Base-by-base conservation (phyloP, 495 filamentous ascomycete species). In the Lichenothelia convexa region DNA sequence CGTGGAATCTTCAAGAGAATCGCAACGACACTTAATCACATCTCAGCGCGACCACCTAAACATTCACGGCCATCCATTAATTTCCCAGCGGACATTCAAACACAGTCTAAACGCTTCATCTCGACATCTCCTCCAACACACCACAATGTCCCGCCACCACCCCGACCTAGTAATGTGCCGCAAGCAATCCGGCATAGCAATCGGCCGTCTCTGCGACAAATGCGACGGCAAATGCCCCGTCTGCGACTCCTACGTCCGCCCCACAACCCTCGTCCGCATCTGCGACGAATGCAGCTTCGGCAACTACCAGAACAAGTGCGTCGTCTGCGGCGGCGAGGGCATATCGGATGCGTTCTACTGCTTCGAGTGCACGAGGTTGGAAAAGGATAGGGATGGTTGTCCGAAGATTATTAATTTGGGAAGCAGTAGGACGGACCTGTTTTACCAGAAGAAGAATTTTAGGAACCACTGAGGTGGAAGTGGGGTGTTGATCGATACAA, bases 331-430 rank as follows among this genome's bases (percentile, higher is more conserved):
- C 59, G 89, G 89, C 44, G 89, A 99, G 53, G 89, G 89, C 12
- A 99, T 99, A 56, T 87, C 80, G 24, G 89, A 99, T 54, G 89
- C 89, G n/a, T 95, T 99, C 60, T 99, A 99, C 63, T 99, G 89
- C 67, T 95, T 93, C 53, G 91, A 99, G 55, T 99, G 89, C 56
- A 99, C 89, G 34, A 75, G 89, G 11, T 59, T 99, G 1, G 89
- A 99, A 57, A 95, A 95, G 59, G 89, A 99, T 54, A 69, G 89
- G 37, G 89, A 99, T 51, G 89, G 89, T 2, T 99, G 89, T 58
- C 89, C 89, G 24, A 99, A 99, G 71, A 99, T 99, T 61, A 94
- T 99, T 49, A 99, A 99, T 54, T 50, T 99, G 53, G 89, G 89
- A 32, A 85, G 78, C 63, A 87, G 80, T 36, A 69, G 89, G 60